Evolutionary conservation across 306 rosid genomes (phyloP).

Genomic region (Calophaca sinica): DNA sequence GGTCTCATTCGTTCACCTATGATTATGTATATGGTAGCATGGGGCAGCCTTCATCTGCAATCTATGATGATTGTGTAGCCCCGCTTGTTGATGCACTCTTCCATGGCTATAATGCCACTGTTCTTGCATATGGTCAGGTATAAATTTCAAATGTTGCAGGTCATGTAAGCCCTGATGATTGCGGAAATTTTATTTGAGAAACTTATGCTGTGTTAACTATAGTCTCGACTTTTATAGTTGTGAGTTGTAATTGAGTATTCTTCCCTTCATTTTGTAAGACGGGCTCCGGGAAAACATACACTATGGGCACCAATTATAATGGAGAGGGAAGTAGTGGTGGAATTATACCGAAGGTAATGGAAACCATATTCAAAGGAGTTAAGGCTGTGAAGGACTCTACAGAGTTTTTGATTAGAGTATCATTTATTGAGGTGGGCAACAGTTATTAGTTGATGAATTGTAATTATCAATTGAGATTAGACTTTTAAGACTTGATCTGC

Average conservation of each 20-base stretch:
- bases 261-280: constrained; percentile 59
- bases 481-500: constrained; percentile 22
- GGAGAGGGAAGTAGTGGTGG: constrained; percentile 75
- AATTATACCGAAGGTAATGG: constrained; percentile 80
- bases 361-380: constrained; percentile 62
- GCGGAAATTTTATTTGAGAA: neutral
- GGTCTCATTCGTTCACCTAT: constrained; percentile 85
- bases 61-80: constrained; percentile 83
- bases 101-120: constrained; percentile 94
- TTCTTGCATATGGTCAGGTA: constrained; percentile 98
- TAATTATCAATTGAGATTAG: constrained; percentile 26
- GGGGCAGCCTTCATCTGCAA: constrained; percentile 54
- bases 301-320: constrained; percentile 74
- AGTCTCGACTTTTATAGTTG: constrained; percentile 24
- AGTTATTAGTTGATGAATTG: neutral
- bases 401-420: constrained; percentile 79
- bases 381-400: constrained; percentile 53
- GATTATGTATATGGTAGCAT: constrained; percentile 75
- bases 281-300: constrained; percentile 89
- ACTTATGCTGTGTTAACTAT: neutral
- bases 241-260: constrained; percentile 18
- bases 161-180: neutral
- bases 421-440: constrained; percentile 85
- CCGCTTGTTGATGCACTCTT: constrained; percentile 88
- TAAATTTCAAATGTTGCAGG: constrained; percentile 1